Percentiles rank a stretch among this genome's conserved stretches.
phyloP scores from a whole-genome alignment of 164 flowering plant species.

The Stephania yunnanensis region DNA sequence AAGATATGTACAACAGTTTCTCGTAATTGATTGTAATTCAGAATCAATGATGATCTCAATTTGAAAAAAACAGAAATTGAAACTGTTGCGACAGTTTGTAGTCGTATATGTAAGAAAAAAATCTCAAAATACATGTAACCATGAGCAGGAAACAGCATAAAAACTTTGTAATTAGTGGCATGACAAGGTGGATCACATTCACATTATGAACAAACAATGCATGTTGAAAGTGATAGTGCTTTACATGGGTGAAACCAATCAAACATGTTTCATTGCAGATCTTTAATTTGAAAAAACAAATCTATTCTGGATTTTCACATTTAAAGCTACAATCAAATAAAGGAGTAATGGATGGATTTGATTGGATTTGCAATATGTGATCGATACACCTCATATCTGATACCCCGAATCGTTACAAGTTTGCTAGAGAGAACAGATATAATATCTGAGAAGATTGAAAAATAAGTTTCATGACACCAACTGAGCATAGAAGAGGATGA shows the following conservation, averaged over 20 bases:
- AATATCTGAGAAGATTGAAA: background rate
- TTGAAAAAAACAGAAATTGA: background rate
- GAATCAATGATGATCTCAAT: background rate
- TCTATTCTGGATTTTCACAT: background rate
- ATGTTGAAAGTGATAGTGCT: background rate
- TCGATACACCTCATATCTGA: background rate
- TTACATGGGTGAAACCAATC: background rate
- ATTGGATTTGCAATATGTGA: background rate
- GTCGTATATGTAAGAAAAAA: background rate
- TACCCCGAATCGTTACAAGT: background rate
- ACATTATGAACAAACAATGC: background rate
- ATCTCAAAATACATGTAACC: background rate
- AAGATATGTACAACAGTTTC: background rate
- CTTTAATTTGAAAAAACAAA: background rate
- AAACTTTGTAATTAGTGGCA: background rate
- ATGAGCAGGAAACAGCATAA: background rate
- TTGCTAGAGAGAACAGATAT: background rate
- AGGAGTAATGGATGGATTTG: background rate
- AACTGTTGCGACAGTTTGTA: background rate
- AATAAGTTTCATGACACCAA: background rate
- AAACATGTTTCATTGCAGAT: background rate
- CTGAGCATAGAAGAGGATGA: background rate
- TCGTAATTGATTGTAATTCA: background rate
- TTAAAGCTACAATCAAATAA: background rate
- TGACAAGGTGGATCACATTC: background rate